Percentiles rank a stretch among this genome's conserved stretches.
Evolutionary conservation across 108 stramenopile species (phyloP).

Genomic region (Cyclotella choctawhatcheeana): DNA sequence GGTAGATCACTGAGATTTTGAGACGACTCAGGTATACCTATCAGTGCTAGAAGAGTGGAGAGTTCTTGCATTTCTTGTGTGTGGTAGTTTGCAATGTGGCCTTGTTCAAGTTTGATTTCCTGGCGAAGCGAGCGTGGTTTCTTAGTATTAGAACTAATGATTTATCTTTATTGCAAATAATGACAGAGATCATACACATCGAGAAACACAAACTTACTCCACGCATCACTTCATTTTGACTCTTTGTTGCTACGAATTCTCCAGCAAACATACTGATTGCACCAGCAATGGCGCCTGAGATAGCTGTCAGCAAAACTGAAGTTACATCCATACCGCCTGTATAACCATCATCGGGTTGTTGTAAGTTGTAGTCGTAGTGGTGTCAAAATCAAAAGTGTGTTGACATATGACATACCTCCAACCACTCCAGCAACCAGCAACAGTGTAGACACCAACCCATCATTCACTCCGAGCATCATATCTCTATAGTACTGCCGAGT

Average conservation of each 20-base stretch:
- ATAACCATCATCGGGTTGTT: too few relatives aligned
- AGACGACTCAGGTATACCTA: slow-evolving; percentile 58
- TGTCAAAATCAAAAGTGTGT: too few relatives aligned
- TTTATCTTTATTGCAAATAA: not conserved
- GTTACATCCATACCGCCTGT: slow-evolving; percentile 62
- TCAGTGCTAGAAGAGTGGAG: slow-evolving; percentile 48
- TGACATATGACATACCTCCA: too few relatives aligned
- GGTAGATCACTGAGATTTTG: not conserved
- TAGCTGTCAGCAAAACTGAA: slow-evolving; percentile 69
- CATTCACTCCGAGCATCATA: slow-evolving; percentile 80
- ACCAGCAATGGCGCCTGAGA: slow-evolving; percentile 78
- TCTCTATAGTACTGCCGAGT: slow-evolving; percentile 84
- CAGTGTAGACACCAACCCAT: slow-evolving; percentile 79
- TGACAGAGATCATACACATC: too few relatives aligned
- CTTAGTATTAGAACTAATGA: not conserved
- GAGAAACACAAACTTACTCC: slow-evolving; percentile 33
- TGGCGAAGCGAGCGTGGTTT: slow-evolving; percentile 8
- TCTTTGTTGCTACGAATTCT: slow-evolving; percentile 82
- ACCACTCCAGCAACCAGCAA: slow-evolving; percentile 77
- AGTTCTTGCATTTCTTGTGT: slow-evolving; percentile 64
- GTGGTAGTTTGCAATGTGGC: slow-evolving; percentile 60
- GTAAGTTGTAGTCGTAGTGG: too few relatives aligned
- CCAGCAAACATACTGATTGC: slow-evolving; percentile 81
- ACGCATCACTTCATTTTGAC: slow-evolving; percentile 77
- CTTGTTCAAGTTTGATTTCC: slow-evolving; percentile 72